A percentile compares a stretch with the other conserved stretches of the same genome.
Conservation (phyloP, 768 basidiomycete genomes). For the Phlebiopsis gigantea region DNA sequence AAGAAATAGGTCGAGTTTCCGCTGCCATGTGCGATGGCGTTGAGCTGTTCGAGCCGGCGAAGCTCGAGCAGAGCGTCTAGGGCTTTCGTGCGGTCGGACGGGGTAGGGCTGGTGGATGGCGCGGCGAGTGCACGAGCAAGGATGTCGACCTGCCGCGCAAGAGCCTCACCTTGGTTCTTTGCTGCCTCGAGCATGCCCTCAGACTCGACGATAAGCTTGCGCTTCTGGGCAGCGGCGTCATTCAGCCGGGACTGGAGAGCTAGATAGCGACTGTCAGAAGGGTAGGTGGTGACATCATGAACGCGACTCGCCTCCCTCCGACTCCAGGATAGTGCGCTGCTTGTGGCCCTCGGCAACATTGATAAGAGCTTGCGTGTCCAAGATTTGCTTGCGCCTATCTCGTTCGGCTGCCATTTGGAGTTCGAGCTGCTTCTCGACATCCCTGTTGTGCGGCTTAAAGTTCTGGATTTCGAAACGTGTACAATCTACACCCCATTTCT, state of each 20-base stretch:
- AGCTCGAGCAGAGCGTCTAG: conserved; percentile 42
- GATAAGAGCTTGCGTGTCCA: conserved; percentile 53
- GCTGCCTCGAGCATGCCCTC: conserved; percentile 43
- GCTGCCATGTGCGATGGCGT: conserved; percentile 43
- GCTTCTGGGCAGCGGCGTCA: conserved; percentile 49
- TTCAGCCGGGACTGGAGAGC: conserved; percentile 44
- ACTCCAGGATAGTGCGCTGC: conserved; percentile 49
- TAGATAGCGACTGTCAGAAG: neutral
- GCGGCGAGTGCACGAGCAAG: conserved; percentile 37
- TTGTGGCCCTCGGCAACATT: conserved; percentile 57
- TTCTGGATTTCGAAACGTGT: conserved; percentile 55
- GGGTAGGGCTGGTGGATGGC: conserved; percentile 24
- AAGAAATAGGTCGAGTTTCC: conserved; percentile 58
- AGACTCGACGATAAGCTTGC: conserved; percentile 45
- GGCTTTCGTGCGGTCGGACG: conserved; percentile 34
- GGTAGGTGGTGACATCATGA: neutral
- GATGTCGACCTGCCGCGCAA: conserved; percentile 43
- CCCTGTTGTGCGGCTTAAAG: conserved; percentile 55
- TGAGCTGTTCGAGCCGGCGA: conserved; percentile 45
- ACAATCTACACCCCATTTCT: conserved; percentile 56
- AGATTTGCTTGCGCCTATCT: conserved; percentile 48
- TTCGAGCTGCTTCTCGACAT: conserved; percentile 57
- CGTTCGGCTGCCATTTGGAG: conserved; percentile 57
- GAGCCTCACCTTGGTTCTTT: conserved; percentile 40
- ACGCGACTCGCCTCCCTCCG: conserved; percentile 38